phyloP scores from a whole-genome alignment of 176 grass and related monocot genomes.

The Rhynchospora pubera region DNA sequence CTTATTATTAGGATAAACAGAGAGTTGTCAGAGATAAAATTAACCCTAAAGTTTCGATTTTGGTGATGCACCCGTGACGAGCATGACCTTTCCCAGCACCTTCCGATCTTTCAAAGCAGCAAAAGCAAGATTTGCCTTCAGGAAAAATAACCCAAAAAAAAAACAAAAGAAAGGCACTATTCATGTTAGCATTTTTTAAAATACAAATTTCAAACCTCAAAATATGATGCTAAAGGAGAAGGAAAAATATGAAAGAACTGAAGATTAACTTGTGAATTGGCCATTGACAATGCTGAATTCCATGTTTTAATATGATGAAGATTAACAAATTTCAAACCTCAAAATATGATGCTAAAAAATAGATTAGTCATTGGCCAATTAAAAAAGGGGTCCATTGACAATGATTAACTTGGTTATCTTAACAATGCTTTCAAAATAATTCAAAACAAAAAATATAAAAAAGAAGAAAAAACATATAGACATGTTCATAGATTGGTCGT shows the following conservation, averaged over 20 bases:
- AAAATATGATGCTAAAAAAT: background rate
- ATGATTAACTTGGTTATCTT: too few relatives aligned
- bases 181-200: background rate
- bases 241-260: too few relatives aligned
- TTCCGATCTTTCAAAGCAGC: constrained; percentile 79
- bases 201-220: background rate
- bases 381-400: background rate
- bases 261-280: too few relatives aligned
- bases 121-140: constrained; percentile 79
- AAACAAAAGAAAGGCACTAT: background rate
- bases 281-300: too few relatives aligned
- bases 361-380: background rate
- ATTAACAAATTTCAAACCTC: too few relatives aligned
- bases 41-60: constrained; percentile 56
- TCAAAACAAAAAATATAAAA: background rate
- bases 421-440: background rate
- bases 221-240: too few relatives aligned
- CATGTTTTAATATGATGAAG: too few relatives aligned
- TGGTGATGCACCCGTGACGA: constrained; percentile 37
- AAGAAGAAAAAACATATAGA: too few relatives aligned
- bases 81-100: constrained; percentile 73
- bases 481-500: too few relatives aligned
- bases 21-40: background rate
- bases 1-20: background rate
- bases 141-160: background rate